A percentile compares a stretch with the other conserved stretches of the same genome.
Conservation (phyloP, 2,329 filamentous ascomycete genomes). For the Zymoseptoria crescenta region DNA sequence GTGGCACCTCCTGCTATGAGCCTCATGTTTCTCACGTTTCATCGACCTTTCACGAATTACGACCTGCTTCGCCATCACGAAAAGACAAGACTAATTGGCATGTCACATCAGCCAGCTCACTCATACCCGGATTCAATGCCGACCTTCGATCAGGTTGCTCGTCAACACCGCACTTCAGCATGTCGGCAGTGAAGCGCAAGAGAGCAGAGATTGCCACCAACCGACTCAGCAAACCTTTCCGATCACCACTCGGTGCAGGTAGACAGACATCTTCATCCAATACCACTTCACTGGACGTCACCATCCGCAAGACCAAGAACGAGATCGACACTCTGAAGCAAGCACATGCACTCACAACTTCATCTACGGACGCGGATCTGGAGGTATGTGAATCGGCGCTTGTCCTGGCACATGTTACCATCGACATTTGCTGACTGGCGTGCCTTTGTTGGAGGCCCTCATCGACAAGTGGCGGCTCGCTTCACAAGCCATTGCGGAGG, state of each 20-base stretch:
- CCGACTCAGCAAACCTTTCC: slow-evolving; percentile 63
- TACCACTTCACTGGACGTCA: slow-evolving; percentile 13
- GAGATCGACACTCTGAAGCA: slow-evolving; percentile 47
- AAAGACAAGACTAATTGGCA: background rate
- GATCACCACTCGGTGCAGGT: slow-evolving; percentile 56
- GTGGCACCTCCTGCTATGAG: too few relatives aligned
- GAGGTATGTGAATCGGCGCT: slow-evolving; percentile 17
- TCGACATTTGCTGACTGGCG: background rate
- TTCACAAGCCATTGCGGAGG: slow-evolving; percentile 57
- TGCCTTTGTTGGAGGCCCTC: slow-evolving; percentile 28
- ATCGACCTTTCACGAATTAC: background rate
- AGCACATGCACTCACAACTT: slow-evolving; percentile 44
- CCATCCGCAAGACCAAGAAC: slow-evolving; percentile 34
- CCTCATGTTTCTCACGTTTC: background rate
- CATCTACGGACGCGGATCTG: slow-evolving; percentile 47
- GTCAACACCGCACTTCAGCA: background rate
- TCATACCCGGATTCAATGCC: background rate
- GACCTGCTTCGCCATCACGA: background rate
- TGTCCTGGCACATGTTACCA: background rate
- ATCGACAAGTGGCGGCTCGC: slow-evolving; percentile 54
- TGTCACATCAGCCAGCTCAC: background rate
- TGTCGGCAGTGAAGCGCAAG: slow-evolving; percentile 47
- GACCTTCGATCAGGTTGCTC: background rate
- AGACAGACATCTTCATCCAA: slow-evolving; percentile 9
- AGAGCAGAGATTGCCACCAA: slow-evolving; percentile 51